A percentile compares a stretch with the other conserved stretches of the same genome.
Evolutionary conservation across 1,139 yeast species (phyloP).

Genomic region (Pichia sp.): DNA sequence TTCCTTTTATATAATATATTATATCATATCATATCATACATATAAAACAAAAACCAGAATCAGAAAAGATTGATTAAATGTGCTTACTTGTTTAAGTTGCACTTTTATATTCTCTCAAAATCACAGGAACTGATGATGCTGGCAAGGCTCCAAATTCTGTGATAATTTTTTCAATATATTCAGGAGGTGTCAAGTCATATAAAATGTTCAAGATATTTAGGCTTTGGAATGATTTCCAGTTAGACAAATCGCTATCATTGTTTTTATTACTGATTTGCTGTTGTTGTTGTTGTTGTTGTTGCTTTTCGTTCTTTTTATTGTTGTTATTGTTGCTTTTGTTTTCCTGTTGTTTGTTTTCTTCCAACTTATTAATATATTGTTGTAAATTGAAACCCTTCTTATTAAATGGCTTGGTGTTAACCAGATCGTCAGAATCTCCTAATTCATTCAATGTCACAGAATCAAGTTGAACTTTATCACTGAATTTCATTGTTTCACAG

Average conservation of each 20-base stretch:
- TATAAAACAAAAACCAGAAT: no score
- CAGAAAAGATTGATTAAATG: no score
- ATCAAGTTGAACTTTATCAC: slow-evolving; percentile 92
- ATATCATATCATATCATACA: no score
- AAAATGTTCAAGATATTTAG: slow-evolving; percentile 75
- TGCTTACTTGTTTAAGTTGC: slow-evolving; percentile 17
- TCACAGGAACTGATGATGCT: slow-evolving; percentile 95
- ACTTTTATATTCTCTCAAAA: slow-evolving; percentile 81
- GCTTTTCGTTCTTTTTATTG: slow-evolving; percentile 21
- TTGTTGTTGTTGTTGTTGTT: slow-evolving; percentile 7
- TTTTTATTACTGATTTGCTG: slow-evolving; percentile 9
- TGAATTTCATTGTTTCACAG: slow-evolving; percentile 91
- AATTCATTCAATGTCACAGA: slow-evolving; percentile 90
- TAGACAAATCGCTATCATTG: slow-evolving; percentile 37
- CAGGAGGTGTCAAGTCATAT: slow-evolving; percentile 94
- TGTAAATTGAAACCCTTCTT: slow-evolving; percentile 61
- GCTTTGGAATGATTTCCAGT: slow-evolving; percentile 57
- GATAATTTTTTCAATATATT: slow-evolving; percentile 85
- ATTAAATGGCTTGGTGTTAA: slow-evolving; percentile 47
- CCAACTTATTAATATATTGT: slow-evolving; percentile 48
- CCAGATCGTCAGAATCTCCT: slow-evolving; percentile 74
- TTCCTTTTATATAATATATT: neutral
- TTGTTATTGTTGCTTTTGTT: slow-evolving; percentile 15
- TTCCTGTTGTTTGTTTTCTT: slow-evolving; percentile 16
- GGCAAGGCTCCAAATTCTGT: slow-evolving; percentile 96